Conservation (phyloP, 257 asterid genomes). For the Catharanthus roseus region DNA sequence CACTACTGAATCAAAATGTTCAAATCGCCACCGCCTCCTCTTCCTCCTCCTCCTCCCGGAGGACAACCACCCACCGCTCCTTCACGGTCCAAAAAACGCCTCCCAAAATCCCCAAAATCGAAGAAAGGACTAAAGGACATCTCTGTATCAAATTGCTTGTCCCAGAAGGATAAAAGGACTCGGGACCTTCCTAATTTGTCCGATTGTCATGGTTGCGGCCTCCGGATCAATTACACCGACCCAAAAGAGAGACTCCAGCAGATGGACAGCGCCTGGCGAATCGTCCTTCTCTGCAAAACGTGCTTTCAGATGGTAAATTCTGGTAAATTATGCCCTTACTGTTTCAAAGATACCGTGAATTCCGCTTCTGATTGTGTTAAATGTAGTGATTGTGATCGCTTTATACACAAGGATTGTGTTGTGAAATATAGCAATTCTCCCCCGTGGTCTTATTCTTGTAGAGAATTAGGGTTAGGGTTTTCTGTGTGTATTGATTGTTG, state of each 20-base stretch:
- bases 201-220: conserved; percentile 70
- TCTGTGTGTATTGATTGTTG: conserved; percentile 77
- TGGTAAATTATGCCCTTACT: conserved; percentile 62
- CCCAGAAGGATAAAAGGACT: conserved; percentile 47
- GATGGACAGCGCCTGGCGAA: conserved; percentile 78
- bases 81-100: conserved; percentile 36
- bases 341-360: conserved; percentile 44
- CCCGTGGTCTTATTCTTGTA: conserved; percentile 59
- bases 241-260: conserved; percentile 71
- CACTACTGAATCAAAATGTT: conserved; percentile 2
- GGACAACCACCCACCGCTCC: too few species aligned
- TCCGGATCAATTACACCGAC: conserved; percentile 49
- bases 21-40: conserved; percentile 18
- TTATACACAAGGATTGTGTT: conserved; percentile 55
- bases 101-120: conserved; percentile 26
- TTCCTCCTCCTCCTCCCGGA: neutral
- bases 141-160: conserved; percentile 12
- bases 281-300: conserved; percentile 66
- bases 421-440: conserved; percentile 38
- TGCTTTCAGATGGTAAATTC: conserved; percentile 44
- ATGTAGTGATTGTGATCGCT: conserved; percentile 51
- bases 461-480: conserved; percentile 15
- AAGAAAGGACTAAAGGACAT: neutral
- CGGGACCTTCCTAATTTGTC: conserved; percentile 72
- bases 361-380: conserved; percentile 34